Base-by-base conservation (phyloP, 2,329 filamentous ascomycete genomes). In the Diaporthe citriasiana region DNA sequence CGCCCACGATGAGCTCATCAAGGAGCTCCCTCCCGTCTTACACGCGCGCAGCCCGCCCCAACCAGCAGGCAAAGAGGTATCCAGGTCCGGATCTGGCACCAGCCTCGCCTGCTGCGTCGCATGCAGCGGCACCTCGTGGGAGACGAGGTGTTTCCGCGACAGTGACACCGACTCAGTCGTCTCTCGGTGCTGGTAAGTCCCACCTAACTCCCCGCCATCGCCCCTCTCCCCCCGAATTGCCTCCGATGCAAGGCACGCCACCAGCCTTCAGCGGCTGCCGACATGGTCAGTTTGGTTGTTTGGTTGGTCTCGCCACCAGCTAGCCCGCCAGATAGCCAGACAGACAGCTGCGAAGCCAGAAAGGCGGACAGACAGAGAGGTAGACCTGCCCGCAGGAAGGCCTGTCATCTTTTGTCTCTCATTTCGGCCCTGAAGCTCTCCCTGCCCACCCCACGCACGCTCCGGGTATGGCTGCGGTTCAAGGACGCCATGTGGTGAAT, bases 1-100 rank as follows among this genome's bases (percentile, higher is more conserved):
- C 25, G 45, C 63, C 63, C 47, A 38, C 47, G 33, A 68, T 68
- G 63, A 68, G 63, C 63, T 68, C 63, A 35, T 66, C 60, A 13
- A 68, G 63, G 47, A 40, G 47, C 33, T 68, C 63, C 45, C 63
- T 68, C 47, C 63, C 63, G 47, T 68, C 63, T n/a, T 68, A 68
- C 63, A 68, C 63, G 22, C 63, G 63, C 45, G 45, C 63, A 27
- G 22, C 63, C 33, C 63, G 63, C 5, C 30, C 30, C 19, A 68
- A 53, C 56, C 55, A 60, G 40, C 68, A 33, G 30, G 53, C 30
- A 19, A 56, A 38, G 50, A 35, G 27, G 69, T 35, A 59, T 19
- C 27, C 30, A 6, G 40, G 38, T 35, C 40, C 25, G 40, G 7
- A 27, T 22, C 51, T 63, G 42, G 51, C 63, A 12, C 40, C 59